Conservation (phyloP, 208 protist species). For the Leishmania martiniquensis region DNA sequence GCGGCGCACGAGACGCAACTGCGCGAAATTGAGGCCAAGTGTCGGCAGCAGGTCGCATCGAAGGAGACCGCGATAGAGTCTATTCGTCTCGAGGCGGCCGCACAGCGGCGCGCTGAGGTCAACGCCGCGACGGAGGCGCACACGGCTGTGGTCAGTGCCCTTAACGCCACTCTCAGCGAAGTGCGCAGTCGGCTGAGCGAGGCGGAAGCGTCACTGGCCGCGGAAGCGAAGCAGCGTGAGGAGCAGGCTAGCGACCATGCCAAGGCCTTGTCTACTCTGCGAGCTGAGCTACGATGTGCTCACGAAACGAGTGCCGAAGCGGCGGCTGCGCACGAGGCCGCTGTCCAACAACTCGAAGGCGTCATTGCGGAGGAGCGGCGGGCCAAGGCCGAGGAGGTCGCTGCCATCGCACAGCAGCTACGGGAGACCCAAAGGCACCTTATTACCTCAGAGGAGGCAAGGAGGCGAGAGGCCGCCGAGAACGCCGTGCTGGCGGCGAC, state of each 20-base stretch:
- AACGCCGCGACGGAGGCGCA: background rate
- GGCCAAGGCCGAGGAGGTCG: background rate
- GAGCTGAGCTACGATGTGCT: background rate
- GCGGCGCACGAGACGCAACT: conserved; percentile 2
- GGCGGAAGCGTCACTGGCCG: background rate
- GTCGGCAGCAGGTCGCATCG: background rate
- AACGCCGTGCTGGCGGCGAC: background rate
- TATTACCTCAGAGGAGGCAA: background rate
- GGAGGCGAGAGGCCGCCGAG: background rate
- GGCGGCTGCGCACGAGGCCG: conserved; percentile 5
- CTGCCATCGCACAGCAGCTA: background rate
- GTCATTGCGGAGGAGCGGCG: conserved; percentile 9
- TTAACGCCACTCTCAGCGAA: background rate
- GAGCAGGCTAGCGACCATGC: background rate
- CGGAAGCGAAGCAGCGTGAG: conserved; percentile 2
- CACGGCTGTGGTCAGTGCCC: background rate
- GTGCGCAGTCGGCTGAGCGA: background rate
- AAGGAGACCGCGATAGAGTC: background rate
- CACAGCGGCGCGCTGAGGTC: background rate
- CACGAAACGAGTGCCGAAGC: background rate
- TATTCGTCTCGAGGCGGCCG: background rate
- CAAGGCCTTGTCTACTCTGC: background rate
- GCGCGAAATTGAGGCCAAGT: background rate
- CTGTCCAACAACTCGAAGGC: conserved; percentile 24
- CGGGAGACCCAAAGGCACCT: conserved; percentile 3